phyloP scores from a whole-genome alignment of 2,329 filamentous ascomycete species.

The Daldinia sp. region DNA sequence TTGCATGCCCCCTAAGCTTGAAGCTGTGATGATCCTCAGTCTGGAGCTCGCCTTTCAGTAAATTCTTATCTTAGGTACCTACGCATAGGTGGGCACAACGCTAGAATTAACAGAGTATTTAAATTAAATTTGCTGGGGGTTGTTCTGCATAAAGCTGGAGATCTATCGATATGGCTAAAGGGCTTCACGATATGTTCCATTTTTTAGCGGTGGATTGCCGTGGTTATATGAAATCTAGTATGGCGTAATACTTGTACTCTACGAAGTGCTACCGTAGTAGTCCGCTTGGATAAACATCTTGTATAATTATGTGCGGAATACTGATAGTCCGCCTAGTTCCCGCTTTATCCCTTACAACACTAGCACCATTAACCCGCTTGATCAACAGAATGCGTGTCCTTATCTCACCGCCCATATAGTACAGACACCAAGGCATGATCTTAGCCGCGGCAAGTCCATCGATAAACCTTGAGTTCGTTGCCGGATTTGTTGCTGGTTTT shows the following conservation, averaged over 20 bases:
- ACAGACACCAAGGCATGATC: slow-evolving; percentile 13
- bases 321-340: neutral
- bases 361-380: slow-evolving; percentile 28
- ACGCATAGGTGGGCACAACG: slow-evolving; percentile 12
- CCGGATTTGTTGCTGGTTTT: neutral
- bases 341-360: slow-evolving; percentile 1
- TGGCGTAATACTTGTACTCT: slow-evolving; percentile 9
- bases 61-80: slow-evolving; percentile 22
- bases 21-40: neutral
- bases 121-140: slow-evolving; percentile 25
- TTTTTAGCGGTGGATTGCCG: slow-evolving; percentile 11
- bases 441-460: slow-evolving; percentile 4
- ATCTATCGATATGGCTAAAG: slow-evolving; percentile 30
- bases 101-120: slow-evolving; percentile 13
- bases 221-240: slow-evolving; percentile 25
- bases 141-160: slow-evolving; percentile 30
- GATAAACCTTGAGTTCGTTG: slow-evolving; percentile 11
- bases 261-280: slow-evolving; percentile 36
- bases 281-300: slow-evolving; percentile 39
- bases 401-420: slow-evolving; percentile 15
- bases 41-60: neutral
- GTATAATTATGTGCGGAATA: slow-evolving; percentile 11
- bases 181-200: slow-evolving; percentile 23
- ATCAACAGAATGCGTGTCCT: neutral
- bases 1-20: neutral